These are phyloP conservation scores for Gossypium turneri DNA, from an alignment of 345 rosid genomes.

Conservation along the genomic window DNA sequence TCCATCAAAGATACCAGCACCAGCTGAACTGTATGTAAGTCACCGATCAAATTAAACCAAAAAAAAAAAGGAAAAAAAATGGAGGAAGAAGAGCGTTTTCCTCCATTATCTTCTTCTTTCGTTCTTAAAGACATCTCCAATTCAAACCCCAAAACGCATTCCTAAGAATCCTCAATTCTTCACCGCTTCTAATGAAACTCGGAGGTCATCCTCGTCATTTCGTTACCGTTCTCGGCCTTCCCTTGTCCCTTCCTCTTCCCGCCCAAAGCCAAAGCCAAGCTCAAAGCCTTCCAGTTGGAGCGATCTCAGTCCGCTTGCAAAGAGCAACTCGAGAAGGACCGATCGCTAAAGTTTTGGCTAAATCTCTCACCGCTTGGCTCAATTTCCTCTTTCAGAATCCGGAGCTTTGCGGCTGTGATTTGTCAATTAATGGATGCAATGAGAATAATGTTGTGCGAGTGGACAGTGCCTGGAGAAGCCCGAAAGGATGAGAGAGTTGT, in stretches of 20 bases:
- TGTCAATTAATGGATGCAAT: slow-evolving; percentile 24
- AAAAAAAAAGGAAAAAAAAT: neutral
- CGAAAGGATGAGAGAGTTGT: slow-evolving; percentile 51
- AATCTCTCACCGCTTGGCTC: slow-evolving; percentile 83
- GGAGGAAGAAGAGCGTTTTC: slow-evolving; percentile 7
- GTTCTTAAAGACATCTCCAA: slow-evolving; percentile 74
- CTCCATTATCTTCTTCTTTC: slow-evolving; percentile 9
- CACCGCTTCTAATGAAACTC: slow-evolving; percentile 61
- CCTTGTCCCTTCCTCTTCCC: slow-evolving; percentile 19
- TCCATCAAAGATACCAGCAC: neutral
- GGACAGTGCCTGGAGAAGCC: slow-evolving; percentile 52
- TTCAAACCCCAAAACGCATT: slow-evolving; percentile 71
- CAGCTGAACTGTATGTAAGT: neutral
- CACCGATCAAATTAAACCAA: too few relatives aligned
- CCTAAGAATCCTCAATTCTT: slow-evolving; percentile 38
- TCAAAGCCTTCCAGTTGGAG: slow-evolving; percentile 65
- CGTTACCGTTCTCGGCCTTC: slow-evolving; percentile 28
- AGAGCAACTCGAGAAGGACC: slow-evolving; percentile 55
- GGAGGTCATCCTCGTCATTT: slow-evolving; percentile 31
- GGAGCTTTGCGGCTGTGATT: slow-evolving; percentile 55
- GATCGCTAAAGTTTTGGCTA: slow-evolving; percentile 56
- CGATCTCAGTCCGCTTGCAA: slow-evolving; percentile 73
- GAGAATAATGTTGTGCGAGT: slow-evolving; percentile 30
- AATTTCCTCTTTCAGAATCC: slow-evolving; percentile 74
- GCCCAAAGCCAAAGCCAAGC: slow-evolving; percentile 42